A percentile compares a stretch with the other conserved stretches of the same genome.
Conservation (phyloP, 768 basidiomycete genomes). For the Pulveroboletus sp. region DNA sequence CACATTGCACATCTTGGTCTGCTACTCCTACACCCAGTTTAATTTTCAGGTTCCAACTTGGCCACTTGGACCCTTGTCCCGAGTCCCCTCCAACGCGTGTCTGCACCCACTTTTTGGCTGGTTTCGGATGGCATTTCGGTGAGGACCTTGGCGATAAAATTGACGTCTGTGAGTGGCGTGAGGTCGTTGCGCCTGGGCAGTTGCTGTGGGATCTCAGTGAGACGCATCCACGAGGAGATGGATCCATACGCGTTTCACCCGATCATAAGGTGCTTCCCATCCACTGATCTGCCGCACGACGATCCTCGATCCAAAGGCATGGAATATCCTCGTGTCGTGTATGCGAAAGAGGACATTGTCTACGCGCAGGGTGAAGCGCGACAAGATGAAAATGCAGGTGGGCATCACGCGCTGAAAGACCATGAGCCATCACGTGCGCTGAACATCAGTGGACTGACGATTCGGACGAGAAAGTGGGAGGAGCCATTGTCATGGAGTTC, state of each 20-base stretch:
- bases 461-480: constrained; percentile 78
- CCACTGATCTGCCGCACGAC: constrained; percentile 82
- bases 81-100: constrained; percentile 85
- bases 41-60: constrained; percentile 10
- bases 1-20: not conserved
- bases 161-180: constrained; percentile 83
- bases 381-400: constrained; percentile 85
- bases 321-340: constrained; percentile 87
- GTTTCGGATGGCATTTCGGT: constrained; percentile 56
- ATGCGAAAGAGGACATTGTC: constrained; percentile 92
- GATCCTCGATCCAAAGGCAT: constrained; percentile 63
- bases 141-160: constrained; percentile 74
- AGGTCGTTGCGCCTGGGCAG: constrained; percentile 77
- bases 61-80: constrained; percentile 61
- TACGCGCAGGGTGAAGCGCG: constrained; percentile 89
- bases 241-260: constrained; percentile 61
- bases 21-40: constrained; percentile 2
- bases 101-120: constrained; percentile 61
- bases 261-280: constrained; percentile 88
- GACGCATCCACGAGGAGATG: not conserved
- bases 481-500: constrained; percentile 97
- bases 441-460: constrained; percentile 53
- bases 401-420: constrained; percentile 89
- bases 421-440: not conserved
- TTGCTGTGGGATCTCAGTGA: constrained; percentile 38